Percentiles rank a stretch among this genome's conserved stretches.
Evolutionary conservation across 2,329 filamentous ascomycete species (phyloP).

Genomic region (Fonsecaea pugnacius): DNA sequence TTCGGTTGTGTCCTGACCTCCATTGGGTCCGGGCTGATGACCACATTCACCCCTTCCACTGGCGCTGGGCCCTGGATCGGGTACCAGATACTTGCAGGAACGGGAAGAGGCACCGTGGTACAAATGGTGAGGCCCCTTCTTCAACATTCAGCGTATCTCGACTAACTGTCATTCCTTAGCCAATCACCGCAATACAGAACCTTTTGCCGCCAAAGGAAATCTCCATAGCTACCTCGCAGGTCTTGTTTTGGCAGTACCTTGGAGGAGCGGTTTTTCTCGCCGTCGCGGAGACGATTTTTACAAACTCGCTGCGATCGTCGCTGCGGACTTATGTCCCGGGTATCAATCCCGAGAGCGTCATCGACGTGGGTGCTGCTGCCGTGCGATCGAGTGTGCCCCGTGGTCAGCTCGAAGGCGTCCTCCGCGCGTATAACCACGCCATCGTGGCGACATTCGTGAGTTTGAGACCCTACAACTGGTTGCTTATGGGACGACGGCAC

Average conservation of each 20-base stretch:
- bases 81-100: constrained; percentile 40
- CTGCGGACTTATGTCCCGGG: constrained; percentile 21
- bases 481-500: not conserved
- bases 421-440: constrained; percentile 31
- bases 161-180: constrained; percentile 13
- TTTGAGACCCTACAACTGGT: not conserved
- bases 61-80: constrained; percentile 40
- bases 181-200: constrained; percentile 34
- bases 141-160: not conserved
- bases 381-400: constrained; percentile 27
- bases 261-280: constrained; percentile 37
- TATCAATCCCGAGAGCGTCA: constrained; percentile 28
- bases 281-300: constrained; percentile 35
- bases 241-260: constrained; percentile 36
- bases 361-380: constrained; percentile 29
- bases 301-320: constrained; percentile 27
- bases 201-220: constrained; percentile 31
- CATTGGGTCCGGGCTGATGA: constrained; percentile 39
- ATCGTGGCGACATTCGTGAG: constrained; percentile 29
- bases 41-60: constrained; percentile 37
- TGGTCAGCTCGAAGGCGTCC: constrained; percentile 21
- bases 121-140: constrained; percentile 30
- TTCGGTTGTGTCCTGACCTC: constrained; percentile 35
- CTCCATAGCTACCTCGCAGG: constrained; percentile 34
- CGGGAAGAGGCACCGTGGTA: constrained; percentile 36